Evolutionary conservation across 225 moss, liverwort and hornwort genomes (phyloP).

Genomic region (Climacium dendroides): DNA sequence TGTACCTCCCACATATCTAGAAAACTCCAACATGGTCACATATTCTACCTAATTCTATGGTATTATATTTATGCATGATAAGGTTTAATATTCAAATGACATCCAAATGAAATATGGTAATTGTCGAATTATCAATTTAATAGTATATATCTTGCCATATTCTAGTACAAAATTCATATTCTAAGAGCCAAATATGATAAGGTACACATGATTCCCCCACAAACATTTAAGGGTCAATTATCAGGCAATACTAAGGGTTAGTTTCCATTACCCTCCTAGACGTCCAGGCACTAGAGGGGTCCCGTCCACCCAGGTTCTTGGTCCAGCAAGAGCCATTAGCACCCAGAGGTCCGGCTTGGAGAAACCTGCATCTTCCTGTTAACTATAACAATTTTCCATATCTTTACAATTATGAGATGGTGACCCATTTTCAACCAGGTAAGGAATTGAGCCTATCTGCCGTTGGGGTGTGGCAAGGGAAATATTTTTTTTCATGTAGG

Average conservation of each 20-base stretch:
- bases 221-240: neutral
- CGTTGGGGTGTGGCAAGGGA: too few relatives aligned
- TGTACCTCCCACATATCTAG: neutral
- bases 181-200: neutral
- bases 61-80: neutral
- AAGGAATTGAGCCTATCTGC: too few relatives aligned
- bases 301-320: too few relatives aligned
- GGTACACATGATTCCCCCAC: neutral
- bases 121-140: neutral
- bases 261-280: too few relatives aligned
- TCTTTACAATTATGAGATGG: too few relatives aligned
- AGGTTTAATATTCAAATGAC: neutral
- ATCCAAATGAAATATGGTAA: neutral
- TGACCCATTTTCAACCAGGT: too few relatives aligned
- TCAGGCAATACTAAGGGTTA: neutral
- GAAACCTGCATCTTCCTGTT: too few relatives aligned
- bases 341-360: too few relatives aligned
- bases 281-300: too few relatives aligned
- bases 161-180: neutral
- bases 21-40: neutral
- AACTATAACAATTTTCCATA: too few relatives aligned
- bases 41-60: neutral
- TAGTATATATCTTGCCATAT: neutral
- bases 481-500: too few relatives aligned
- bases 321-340: too few relatives aligned